A percentile compares a stretch with the other conserved stretches of the same genome.
Conservation (phyloP, 2,329 filamentous ascomycete genomes). For the Sporothrix sp. region DNA sequence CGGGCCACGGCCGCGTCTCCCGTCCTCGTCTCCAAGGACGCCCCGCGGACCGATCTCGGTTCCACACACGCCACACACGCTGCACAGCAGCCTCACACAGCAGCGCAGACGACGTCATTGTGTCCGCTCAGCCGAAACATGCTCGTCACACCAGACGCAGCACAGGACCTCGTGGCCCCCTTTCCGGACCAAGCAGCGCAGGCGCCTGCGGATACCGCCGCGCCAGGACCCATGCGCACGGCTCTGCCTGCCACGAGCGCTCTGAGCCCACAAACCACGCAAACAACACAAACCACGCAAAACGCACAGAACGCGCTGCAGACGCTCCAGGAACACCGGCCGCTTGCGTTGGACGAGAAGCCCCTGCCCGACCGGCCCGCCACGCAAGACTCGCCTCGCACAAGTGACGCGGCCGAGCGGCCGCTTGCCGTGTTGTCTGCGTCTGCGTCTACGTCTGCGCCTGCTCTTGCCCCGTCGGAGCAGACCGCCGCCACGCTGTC, state of each 20-base stretch:
- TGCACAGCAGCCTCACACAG: slow-evolving; percentile 8
- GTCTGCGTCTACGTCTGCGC: slow-evolving; percentile 21
- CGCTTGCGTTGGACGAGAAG: slow-evolving; percentile 18
- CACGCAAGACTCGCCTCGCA: slow-evolving; percentile 30
- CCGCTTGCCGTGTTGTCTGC: too few species aligned
- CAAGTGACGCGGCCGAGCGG: neutral
- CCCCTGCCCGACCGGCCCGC: slow-evolving; percentile 17
- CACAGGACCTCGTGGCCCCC: slow-evolving; percentile 4
- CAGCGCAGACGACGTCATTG: slow-evolving; percentile 1
- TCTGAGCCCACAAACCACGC: too few species aligned
- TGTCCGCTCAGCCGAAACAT: slow-evolving; percentile 2
- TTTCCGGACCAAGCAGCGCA: neutral
- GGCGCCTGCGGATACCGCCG: neutral
- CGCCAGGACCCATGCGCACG: too few species aligned
- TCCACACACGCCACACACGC: neutral
- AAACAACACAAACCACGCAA: neutral
- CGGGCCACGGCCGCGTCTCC: neutral
- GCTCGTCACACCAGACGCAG: slow-evolving; percentile 9
- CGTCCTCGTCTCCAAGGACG: too few species aligned
- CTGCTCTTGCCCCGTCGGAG: slow-evolving; percentile 18
- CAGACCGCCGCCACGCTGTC: slow-evolving; percentile 22
- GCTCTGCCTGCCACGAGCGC: too few species aligned
- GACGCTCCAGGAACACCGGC: slow-evolving; percentile 16
- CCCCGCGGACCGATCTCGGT: too few species aligned
- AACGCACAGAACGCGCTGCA: slow-evolving; percentile 9